Conservation (phyloP, 2,329 filamentous ascomycete genomes). For the Harringtonia aguacate region DNA sequence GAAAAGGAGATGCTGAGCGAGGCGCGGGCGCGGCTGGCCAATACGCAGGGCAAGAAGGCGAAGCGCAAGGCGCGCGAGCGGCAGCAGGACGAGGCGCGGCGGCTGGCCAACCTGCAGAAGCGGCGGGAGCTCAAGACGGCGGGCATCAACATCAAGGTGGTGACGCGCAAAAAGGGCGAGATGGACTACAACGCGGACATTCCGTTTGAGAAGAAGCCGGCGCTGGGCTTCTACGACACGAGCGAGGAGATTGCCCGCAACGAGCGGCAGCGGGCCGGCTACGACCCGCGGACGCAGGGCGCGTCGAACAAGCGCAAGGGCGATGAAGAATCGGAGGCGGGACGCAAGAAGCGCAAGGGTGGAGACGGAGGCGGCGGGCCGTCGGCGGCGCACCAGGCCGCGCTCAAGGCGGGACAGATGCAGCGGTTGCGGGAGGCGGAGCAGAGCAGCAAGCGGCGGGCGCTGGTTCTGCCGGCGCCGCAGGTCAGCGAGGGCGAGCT, state of each 20-base stretch:
- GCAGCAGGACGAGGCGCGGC: constrained; percentile 87
- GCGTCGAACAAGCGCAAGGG: constrained; percentile 83
- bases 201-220: constrained; percentile 88
- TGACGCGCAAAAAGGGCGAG: constrained; percentile 82
- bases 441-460: constrained; percentile 84
- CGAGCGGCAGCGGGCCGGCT: constrained; percentile 71
- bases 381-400: constrained; percentile 74
- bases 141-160: constrained; percentile 95
- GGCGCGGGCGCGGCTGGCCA: constrained; percentile 88
- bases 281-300: constrained; percentile 83
- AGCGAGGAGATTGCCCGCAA: constrained; percentile 70
- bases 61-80: constrained; percentile 94
- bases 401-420: constrained; percentile 85
- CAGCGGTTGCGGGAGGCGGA: constrained; percentile 94
- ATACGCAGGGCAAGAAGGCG: constrained; percentile 97
- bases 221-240: constrained; percentile 88
- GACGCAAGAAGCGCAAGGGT: constrained; percentile 66
- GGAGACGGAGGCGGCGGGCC: constrained; percentile 67
- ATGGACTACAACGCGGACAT: constrained; percentile 99
- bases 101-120: constrained; percentile 86
- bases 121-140: constrained; percentile 92
- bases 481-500: constrained; percentile 89
- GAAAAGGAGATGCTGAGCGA: constrained; percentile 99
- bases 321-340: constrained; percentile 44
- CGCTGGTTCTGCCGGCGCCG: constrained; percentile 73